A percentile compares a stretch with the other conserved stretches of the same genome.
phyloP scores from a whole-genome alignment of 345 rosid species.

The Raphanus raphanistrum region DNA sequence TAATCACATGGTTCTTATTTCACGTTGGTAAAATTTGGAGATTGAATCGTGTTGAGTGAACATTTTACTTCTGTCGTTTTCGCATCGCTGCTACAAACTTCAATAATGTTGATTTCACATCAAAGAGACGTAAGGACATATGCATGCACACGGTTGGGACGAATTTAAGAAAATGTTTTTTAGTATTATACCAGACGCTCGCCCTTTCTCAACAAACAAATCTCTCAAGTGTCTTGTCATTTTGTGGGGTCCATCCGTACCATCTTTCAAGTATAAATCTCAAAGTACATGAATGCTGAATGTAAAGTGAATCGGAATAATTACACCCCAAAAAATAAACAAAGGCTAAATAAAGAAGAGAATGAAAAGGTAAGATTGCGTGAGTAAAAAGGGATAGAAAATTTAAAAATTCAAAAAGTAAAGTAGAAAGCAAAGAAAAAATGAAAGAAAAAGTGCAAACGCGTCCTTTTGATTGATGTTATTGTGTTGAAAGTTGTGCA shows the following conservation, averaged over 20 bases:
- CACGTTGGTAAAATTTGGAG: not conserved
- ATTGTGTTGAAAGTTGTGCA: conserved; percentile 9
- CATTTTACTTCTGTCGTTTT: not conserved
- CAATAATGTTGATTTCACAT: conserved; percentile 33
- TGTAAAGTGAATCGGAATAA: conserved; percentile 36
- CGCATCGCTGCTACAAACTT: conserved; percentile 16
- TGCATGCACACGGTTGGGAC: conserved; percentile 45
- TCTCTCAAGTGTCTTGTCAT: conserved; percentile 30
- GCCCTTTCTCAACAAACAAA: conserved; percentile 33
- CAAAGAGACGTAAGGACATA: conserved; percentile 33
- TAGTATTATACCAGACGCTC: not conserved
- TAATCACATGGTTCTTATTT: not conserved
- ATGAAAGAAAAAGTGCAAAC: not conserved
- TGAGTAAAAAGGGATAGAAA: conserved; percentile 4
- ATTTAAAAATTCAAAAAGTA: not conserved
- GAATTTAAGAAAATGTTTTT: conserved; percentile 25
- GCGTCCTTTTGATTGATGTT: conserved; percentile 17
- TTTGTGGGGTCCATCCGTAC: conserved; percentile 39
- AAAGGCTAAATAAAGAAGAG: not conserved
- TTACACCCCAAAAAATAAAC: conserved; percentile 23
- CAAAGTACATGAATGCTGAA: conserved; percentile 38
- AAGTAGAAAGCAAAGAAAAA: conserved; percentile 2
- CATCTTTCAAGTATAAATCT: conserved; percentile 1
- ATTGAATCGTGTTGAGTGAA: not conserved
- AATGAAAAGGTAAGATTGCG: conserved; percentile 22